A percentile compares a stretch with the other conserved stretches of the same genome.
Evolutionary conservation across 805 yeast genomes (phyloP).

Genomic region (Candida xiaguanensis): DNA sequence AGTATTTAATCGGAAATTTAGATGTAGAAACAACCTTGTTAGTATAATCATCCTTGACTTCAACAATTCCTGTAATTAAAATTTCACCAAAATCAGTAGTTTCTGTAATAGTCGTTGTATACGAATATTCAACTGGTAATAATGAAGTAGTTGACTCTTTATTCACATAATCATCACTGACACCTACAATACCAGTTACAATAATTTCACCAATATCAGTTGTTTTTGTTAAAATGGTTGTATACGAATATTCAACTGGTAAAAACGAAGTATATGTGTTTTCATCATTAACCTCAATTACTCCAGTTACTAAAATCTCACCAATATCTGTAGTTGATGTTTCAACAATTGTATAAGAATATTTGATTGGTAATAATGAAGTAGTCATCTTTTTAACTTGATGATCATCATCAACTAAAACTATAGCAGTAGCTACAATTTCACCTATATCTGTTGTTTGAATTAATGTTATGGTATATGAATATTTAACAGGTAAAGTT

Average conservation of each 20-base stretch:
- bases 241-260: neutral
- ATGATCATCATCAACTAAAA: neutral
- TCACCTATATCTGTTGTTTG: neutral
- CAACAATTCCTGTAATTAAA: neutral
- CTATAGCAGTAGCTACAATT: neutral
- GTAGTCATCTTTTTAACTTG: neutral
- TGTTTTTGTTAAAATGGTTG: neutral
- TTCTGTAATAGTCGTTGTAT: neutral
- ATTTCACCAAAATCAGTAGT: neutral
- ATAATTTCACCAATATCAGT: neutral
- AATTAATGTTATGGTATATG: neutral
- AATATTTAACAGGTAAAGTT: neutral
- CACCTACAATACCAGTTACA: neutral
- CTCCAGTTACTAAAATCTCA: neutral
- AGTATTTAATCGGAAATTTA: neutral
- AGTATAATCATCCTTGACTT: neutral
- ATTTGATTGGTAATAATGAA: neutral
- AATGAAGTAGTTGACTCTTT: neutral
- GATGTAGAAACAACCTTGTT: neutral
- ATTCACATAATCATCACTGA: neutral
- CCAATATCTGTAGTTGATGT: neutral
- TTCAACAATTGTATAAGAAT: neutral
- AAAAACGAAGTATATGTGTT: neutral
- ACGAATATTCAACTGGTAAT: neutral
- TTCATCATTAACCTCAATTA: neutral